Conservation (phyloP, 495 filamentous ascomycete species). For the Aspergillus campestris region DNA sequence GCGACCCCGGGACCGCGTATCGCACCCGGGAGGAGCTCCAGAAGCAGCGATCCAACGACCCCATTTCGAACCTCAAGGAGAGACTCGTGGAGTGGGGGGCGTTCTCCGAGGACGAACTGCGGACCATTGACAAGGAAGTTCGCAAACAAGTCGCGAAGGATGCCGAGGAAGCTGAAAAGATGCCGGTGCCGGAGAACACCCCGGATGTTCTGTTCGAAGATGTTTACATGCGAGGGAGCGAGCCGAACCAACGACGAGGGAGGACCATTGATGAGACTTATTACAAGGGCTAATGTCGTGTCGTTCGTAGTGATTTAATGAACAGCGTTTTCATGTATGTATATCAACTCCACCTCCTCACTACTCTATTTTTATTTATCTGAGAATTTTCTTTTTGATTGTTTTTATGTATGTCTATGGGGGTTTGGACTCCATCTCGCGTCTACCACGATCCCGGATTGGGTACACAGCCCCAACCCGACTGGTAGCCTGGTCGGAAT, state of each 20-base stretch:
- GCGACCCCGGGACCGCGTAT: conserved; percentile 90
- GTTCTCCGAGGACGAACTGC: conserved; percentile 77
- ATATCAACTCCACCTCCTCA: too few relatives aligned
- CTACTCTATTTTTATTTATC: too few relatives aligned
- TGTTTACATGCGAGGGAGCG: conserved; percentile 79
- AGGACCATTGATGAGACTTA: conserved; percentile 16
- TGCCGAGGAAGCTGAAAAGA: conserved; percentile 73
- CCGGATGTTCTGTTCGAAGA: conserved; percentile 76
- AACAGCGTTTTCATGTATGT: too few relatives aligned
- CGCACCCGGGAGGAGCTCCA: conserved; percentile 91
- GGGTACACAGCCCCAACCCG: too few relatives aligned
- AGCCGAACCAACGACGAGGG: conserved; percentile 43
- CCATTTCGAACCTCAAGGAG: conserved; percentile 83
- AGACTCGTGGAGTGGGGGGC: conserved; percentile 87
- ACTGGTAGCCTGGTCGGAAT: too few relatives aligned
- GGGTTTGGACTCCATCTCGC: too few relatives aligned
- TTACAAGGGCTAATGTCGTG: conserved; percentile 3
- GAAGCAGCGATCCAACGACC: conserved; percentile 75
- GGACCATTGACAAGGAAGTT: conserved; percentile 79
- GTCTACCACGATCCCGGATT: too few relatives aligned
- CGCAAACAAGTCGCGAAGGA: conserved; percentile 68
- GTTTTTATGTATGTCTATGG: too few relatives aligned
- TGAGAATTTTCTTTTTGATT: too few relatives aligned
- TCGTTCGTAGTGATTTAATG: background rate
- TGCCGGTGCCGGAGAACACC: conserved; percentile 63